Conservation (phyloP, 306 rosid genomes). For the Fagus crenata region DNA sequence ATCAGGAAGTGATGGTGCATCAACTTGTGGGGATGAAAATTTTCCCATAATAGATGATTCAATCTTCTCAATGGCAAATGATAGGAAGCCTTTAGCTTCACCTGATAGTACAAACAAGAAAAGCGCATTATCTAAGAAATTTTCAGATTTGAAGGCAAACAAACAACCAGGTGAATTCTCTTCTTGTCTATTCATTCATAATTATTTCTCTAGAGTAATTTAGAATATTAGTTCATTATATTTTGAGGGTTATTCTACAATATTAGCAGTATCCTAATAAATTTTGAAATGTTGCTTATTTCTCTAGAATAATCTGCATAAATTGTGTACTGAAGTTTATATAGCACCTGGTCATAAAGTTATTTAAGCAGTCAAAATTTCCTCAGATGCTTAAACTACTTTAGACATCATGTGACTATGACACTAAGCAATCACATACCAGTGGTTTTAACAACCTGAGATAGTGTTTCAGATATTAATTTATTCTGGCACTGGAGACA, state of each 20-base stretch:
- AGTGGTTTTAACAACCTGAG: no score
- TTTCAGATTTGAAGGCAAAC: constrained; percentile 43
- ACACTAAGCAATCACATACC: no score
- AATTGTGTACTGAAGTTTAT: no score
- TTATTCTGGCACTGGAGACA: background rate
- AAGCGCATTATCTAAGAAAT: constrained; percentile 36
- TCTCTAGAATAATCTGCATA: no score
- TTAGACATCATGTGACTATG: no score
- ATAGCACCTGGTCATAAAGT: no score
- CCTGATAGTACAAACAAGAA: constrained; percentile 43
- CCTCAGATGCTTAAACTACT: no score
- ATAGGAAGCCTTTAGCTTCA: constrained; percentile 44
- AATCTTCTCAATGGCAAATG: constrained; percentile 36
- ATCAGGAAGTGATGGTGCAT: constrained; percentile 72
- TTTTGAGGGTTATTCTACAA: no score
- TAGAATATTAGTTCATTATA: background rate
- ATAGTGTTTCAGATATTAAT: no score
- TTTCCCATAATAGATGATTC: constrained; percentile 58
- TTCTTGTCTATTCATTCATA: background rate
- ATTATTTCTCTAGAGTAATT: constrained; percentile 11
- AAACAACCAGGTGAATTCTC: constrained; percentile 51
- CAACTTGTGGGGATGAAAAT: constrained; percentile 66
- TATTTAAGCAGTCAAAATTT: no score
- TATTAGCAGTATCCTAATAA: no score
- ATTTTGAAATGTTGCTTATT: no score